Conservation (phyloP, 139 green algal genomes). For the Eudorina sp. region DNA sequence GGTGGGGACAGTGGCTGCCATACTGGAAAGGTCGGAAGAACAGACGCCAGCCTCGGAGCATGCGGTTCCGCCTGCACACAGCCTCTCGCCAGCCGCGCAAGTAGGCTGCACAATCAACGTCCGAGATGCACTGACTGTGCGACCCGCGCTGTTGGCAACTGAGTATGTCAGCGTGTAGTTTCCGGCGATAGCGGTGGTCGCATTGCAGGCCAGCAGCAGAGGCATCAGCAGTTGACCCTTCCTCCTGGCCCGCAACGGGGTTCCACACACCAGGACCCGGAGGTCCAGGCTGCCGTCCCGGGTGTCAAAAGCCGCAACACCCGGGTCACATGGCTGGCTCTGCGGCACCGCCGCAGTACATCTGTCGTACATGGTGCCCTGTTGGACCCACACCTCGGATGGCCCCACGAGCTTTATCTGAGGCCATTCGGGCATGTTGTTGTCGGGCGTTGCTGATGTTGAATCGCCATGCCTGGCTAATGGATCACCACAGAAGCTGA, state of each 20-base stretch:
- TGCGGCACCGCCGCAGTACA: slow-evolving; percentile 47
- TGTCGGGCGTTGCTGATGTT: not conserved
- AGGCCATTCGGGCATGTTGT: not conserved
- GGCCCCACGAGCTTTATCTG: slow-evolving; percentile 45
- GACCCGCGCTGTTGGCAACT: slow-evolving; percentile 36
- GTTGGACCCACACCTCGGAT: slow-evolving; percentile 24
- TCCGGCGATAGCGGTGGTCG: slow-evolving; percentile 29
- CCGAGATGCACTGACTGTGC: not conserved
- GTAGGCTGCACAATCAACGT: slow-evolving; percentile 35
- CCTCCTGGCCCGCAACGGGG: not conserved
- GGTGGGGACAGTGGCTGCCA: too few relatives aligned
- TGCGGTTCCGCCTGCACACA: slow-evolving; percentile 53
- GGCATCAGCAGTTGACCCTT: slow-evolving; percentile 24
- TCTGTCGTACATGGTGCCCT: slow-evolving; percentile 49
- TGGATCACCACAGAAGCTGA: slow-evolving; percentile 39
- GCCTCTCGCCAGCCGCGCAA: slow-evolving; percentile 53
- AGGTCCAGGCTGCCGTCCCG: slow-evolving; percentile 59
- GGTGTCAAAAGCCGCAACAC: slow-evolving; percentile 47
- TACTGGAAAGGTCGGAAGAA: not conserved
- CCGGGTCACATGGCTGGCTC: slow-evolving; percentile 53
- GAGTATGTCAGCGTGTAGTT: slow-evolving; percentile 44
- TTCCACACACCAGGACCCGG: slow-evolving; percentile 53
- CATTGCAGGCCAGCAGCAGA: slow-evolving; percentile 53
- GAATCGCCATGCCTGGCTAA: not conserved
- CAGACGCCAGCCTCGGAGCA: slow-evolving; percentile 26